Base-by-base conservation (phyloP, 495 filamentous ascomycete species). In the Tuber aestivum region DNA sequence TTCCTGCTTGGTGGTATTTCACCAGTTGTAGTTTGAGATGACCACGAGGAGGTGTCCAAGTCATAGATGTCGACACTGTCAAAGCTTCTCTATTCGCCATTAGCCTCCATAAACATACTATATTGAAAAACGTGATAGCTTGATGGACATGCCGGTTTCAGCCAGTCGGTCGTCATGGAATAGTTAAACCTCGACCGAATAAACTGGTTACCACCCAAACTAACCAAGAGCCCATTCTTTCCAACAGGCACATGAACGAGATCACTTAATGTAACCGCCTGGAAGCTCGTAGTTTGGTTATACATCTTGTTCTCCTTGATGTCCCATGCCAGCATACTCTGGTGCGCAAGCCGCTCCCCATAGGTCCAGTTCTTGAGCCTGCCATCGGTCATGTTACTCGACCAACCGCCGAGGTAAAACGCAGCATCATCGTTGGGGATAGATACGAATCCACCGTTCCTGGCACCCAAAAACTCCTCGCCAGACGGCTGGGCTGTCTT, bases 231-330 rank as follows among this genome's bases (percentile, higher is more conserved):
- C 41, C 77, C 77, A 21, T 72, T 37, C 20, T 69, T 32, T 23
- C 75, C 77, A 32, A 79, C 69, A 3, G 77, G 77, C 1, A 77
- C 75, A 65, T 77, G 42, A 40, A 74, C 41, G 41, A 73, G 56
- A 69, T 61, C 20, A 27, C 71, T 77, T 7, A 71, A 70, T 18
- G 45, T 27, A 18, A 72, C 45, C 8, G 74, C 70, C 21, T 71
- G 41, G 35, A 72, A 72, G 21, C 38, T 41, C 2, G 73, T 71
- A 21, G 73, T 61, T 27, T 35, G 40, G 27, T 79, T 79, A 20
- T 9, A 38, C 37, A 78, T 73, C 23, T 44, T 44, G 68, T 77
- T 79, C 1, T 32, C 50, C 42, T 32, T 40, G 41, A 79, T 65
- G 12, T 77, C 38, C 37, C 76, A 79, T 20, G 40, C 71, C 16